Conservation (phyloP, 805 yeast species). For the Wickerhamomyces hampshirensis region DNA sequence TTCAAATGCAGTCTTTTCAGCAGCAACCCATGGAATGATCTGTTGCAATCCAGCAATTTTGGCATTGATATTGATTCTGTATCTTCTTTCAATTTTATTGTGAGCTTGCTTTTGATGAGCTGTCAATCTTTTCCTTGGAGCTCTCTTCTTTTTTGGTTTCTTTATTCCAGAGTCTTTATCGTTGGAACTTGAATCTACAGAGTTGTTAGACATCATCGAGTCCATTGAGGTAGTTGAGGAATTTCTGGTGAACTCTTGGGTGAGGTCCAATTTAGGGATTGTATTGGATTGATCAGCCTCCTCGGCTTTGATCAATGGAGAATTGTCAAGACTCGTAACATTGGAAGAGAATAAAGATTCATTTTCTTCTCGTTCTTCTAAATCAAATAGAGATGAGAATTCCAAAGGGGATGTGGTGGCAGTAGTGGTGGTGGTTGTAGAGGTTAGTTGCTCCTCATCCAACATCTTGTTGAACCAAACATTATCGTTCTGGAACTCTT, state of each 20-base stretch:
- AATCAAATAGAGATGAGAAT: constrained; percentile 24
- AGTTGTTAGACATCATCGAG: constrained; percentile 6
- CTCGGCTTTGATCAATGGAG: constrained; percentile 27
- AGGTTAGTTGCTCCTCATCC: constrained; percentile 7
- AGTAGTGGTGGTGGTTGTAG: constrained; percentile 10
- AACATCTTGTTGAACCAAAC: constrained; percentile 24
- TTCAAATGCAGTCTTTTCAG: constrained; percentile 60
- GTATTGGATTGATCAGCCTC: constrained; percentile 8
- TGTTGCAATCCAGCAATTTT: constrained; percentile 64
- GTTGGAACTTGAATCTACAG: constrained; percentile 2
- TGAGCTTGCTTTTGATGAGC: constrained; percentile 65
- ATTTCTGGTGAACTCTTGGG: constrained; percentile 7
- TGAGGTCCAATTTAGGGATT: constrained; percentile 11
- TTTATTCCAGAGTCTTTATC: constrained; percentile 6
- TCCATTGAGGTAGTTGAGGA: constrained; percentile 12
- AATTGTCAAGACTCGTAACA: constrained; percentile 24
- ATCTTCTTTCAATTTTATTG: constrained; percentile 66
- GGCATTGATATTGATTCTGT: constrained; percentile 66
- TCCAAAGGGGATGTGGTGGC: constrained; percentile 23
- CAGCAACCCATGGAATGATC: constrained; percentile 63
- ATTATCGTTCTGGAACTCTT: constrained; percentile 11
- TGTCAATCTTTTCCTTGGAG: constrained; percentile 51
- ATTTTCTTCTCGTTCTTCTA: constrained; percentile 7
- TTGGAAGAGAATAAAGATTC: constrained; percentile 23
- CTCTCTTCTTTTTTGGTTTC: constrained; percentile 38